Conservation (phyloP, 108 stramenopile genomes). For the Pseudonitzschia multistriata region DNA sequence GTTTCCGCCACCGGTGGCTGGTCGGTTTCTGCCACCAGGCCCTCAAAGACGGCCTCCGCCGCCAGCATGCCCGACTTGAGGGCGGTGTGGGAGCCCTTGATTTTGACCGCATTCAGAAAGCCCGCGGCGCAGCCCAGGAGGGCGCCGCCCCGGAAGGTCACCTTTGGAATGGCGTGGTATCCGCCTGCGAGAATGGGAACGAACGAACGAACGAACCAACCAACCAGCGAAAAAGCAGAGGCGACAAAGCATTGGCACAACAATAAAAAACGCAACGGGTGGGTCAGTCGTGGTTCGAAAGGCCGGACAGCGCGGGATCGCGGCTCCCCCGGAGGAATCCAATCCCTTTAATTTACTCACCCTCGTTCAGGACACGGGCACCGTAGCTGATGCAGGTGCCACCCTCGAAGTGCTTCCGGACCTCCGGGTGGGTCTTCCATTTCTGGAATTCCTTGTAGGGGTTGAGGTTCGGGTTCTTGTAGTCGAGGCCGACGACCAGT, state of each 20-base stretch:
- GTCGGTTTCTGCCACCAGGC: slow-evolving; percentile 63
- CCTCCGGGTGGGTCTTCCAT: slow-evolving; percentile 95
- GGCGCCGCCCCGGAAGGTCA: slow-evolving; percentile 93
- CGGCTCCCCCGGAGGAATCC: too few species aligned
- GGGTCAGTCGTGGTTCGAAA: too few species aligned
- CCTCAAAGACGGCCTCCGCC: slow-evolving; percentile 89
- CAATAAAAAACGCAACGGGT: too few species aligned
- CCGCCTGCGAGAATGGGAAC: slow-evolving; percentile 52
- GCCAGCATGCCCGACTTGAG: slow-evolving; percentile 95
- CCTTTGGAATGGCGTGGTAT: slow-evolving; percentile 92
- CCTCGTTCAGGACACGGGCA: slow-evolving; percentile 96
- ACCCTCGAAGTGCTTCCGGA: slow-evolving; percentile 87
- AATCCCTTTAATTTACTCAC: slow-evolving; percentile 36
- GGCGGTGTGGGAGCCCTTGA: slow-evolving; percentile 99
- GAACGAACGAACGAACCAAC: too few species aligned
- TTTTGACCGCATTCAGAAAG: slow-evolving; percentile 97
- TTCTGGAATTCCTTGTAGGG: slow-evolving; percentile 99
- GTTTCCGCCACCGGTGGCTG: slow-evolving; percentile 64
- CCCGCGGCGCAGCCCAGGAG: slow-evolving; percentile 96
- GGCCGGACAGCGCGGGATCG: too few species aligned
- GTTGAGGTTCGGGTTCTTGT: slow-evolving; percentile 97
- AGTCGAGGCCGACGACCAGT: slow-evolving; percentile 97
- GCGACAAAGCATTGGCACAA: too few species aligned
- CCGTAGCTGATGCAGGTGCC: slow-evolving; percentile 97
- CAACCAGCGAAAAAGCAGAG: too few species aligned